Percentiles rank a stretch among this genome's conserved stretches.
These are phyloP conservation scores for Cyclospora cayetanensis DNA, from an alignment of 169 alveolate genomes.

Conservation along the genomic window DNA sequence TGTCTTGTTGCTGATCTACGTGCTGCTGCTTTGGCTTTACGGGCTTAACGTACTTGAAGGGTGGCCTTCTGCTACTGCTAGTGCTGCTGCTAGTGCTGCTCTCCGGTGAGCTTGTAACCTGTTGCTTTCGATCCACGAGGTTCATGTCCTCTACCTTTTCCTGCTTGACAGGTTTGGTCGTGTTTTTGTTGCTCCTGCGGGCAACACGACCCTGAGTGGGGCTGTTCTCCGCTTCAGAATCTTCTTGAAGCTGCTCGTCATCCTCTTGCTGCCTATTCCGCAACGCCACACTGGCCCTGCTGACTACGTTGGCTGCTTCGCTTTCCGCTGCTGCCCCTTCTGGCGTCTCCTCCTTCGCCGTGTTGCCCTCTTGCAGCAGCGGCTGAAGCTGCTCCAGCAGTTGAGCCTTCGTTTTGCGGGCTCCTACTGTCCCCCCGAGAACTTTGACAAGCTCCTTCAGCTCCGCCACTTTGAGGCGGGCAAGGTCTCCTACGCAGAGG, in stretches of 20 bases:
- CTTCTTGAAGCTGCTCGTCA: background rate
- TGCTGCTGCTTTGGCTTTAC: conserved; percentile 1
- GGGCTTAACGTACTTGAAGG: conserved; percentile 37
- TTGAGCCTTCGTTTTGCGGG: conserved; percentile 38
- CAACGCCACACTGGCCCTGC: background rate
- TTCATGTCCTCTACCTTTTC: background rate
- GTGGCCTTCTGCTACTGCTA: conserved; percentile 13
- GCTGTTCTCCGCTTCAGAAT: background rate
- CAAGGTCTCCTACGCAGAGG: conserved; percentile 21
- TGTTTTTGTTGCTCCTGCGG: background rate
- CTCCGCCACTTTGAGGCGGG: conserved; percentile 46
- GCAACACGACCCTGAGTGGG: background rate
- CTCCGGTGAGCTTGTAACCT: background rate
- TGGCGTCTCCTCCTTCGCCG: background rate
- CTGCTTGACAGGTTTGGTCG: conserved; percentile 12
- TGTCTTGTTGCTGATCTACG: background rate
- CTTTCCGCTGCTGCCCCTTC: background rate
- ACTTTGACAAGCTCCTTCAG: conserved; percentile 48
- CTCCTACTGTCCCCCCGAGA: background rate
- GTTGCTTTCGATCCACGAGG: background rate
- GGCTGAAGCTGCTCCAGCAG: conserved; percentile 54
- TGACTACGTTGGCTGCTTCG: background rate
- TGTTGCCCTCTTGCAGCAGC: conserved; percentile 1
- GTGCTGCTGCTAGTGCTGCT: background rate
- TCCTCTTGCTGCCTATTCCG: background rate